Base-by-base conservation (phyloP, 495 filamentous ascomycete species). In the Hypomontagnella monticulosa region DNA sequence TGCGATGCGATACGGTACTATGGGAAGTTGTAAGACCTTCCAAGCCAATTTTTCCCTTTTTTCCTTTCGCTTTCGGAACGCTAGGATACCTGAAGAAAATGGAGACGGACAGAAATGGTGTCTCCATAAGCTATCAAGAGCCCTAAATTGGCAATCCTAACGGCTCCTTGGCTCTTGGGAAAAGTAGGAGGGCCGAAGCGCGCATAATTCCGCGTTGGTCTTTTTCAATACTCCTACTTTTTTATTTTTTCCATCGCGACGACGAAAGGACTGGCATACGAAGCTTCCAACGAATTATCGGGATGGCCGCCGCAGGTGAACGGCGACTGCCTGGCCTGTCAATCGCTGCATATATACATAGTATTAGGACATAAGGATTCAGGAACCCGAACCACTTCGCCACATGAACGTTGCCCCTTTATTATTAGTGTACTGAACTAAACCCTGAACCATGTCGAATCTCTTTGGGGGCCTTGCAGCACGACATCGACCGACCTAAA, bases 381-480 rank as follows among this genome's bases (percentile, higher is more conserved):
- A 69, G 66, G 66, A 69, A 64, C 60, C 54, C 58, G 64, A 63
- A 52, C 49, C 34, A 51, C 65, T 64, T 57, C 60, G 60, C 60
- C 66, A 69, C 66, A 62, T 36, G 40, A 60, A 60, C 54, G 55
- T 37, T 51, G 44, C 66, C 66, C 66, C 56, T 69, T 68, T 69
- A 69, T 69, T 60, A 59, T 64, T 69, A 64, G 50, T 61, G 37
- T 60, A 54, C 42, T 41, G 54, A 37, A 42, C 34, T 44, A 50
- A 61, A 69, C 66, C 66, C 66, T 69, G 66, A 69, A 64, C 66
- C 66, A 69, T 69, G 66, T 57, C 40, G 44, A 59, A 61, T 56
- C 49, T 69, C 66, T 61, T 61, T 61, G 30, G 56, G 62, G 66
- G 48, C 58, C 49, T 58, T 42, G 55, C 60, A 50, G 66, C 66